These are phyloP conservation scores for Candida sanyaensis DNA, from an alignment of 1,139 yeast species.

Conservation along the genomic window DNA sequence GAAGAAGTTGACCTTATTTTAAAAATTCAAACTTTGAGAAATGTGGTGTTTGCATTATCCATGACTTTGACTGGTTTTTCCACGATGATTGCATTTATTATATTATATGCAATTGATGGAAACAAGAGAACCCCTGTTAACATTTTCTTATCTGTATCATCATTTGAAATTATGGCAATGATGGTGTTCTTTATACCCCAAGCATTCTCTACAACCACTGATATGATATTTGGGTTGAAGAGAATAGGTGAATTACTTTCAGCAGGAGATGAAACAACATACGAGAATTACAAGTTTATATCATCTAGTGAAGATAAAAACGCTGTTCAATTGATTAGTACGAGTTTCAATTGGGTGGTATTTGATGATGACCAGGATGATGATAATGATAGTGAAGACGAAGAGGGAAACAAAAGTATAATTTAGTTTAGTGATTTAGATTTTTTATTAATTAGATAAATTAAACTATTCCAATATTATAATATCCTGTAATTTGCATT, in stretches of 20 bases:
- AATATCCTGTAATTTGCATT: too few species aligned
- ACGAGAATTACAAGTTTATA: too few species aligned
- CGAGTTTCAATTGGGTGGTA: conserved; percentile 69
- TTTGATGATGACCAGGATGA: too few species aligned
- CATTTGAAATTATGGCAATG: conserved; percentile 68
- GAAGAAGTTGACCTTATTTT: conserved; percentile 51
- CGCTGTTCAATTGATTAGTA: conserved; percentile 40
- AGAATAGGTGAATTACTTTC: conserved; percentile 54
- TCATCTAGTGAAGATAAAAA: conserved; percentile 16
- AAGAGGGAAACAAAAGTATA: too few species aligned
- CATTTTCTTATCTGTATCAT: conserved; percentile 77
- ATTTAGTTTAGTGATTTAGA: too few species aligned
- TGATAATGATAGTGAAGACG: too few species aligned
- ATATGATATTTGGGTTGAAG: too few species aligned
- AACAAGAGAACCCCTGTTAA: conserved; percentile 59
- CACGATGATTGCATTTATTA: conserved; percentile 73
- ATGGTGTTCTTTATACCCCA: too few species aligned
- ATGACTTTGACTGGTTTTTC: conserved; percentile 65
- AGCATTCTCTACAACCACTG: too few species aligned
- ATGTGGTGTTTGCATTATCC: conserved; percentile 58
- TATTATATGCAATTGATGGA: conserved; percentile 52
- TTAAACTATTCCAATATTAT: too few species aligned
- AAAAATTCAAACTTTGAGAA: conserved; percentile 56
- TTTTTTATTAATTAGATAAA: too few species aligned
- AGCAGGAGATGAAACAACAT: conserved; percentile 30